Base-by-base conservation (phyloP, 306 rosid genomes). In the Arachis hypogaea region DNA sequence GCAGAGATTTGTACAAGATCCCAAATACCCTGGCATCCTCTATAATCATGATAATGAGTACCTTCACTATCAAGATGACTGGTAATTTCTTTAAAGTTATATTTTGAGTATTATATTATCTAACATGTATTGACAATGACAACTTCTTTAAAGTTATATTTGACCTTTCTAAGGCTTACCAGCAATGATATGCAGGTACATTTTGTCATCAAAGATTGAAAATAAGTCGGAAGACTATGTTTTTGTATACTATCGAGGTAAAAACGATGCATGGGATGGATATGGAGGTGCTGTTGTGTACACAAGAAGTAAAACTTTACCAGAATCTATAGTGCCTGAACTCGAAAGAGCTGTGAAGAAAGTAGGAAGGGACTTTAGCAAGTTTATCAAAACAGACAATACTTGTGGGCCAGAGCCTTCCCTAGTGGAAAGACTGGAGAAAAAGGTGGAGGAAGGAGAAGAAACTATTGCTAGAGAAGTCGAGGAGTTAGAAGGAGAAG, bases 261-360 rank as follows among this genome's bases (percentile, higher is more conserved):
- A 86, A 40, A 94, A 94, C 7, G 99, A 90, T 77, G 99, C 99
- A n/a, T 92, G 97, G 99, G 99, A 94, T 59, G 99, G 99, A 38
- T 92, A 94, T 16, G 99, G 99, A 2, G 99, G 99, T 46, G 86
- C 99, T 41, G 86, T 94, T 29, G 50, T 94, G 62, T 89, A 94
- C 80, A 92, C 99, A 59, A 92, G 93, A 82, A 92, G 90, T 81
- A 79, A 95, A 67, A 88, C 83, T 51, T 77, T 94, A 80, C 99
- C 97, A 3, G 93, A 88, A 77, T 84, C 84, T 59, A 84, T 90
- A 54, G 61, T 94, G 79, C 99, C 96, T 0, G 93, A 89, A 44
- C 96, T 92, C 33, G 85, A 86, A 51, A 88, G 7, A 42, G 91
- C 96, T 44, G 92, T 96, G 0, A 85, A 77, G 76, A 88, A 84